Conservation (phyloP, 108 stramenopile genomes). For the Pseudonitzschia multiseries region DNA sequence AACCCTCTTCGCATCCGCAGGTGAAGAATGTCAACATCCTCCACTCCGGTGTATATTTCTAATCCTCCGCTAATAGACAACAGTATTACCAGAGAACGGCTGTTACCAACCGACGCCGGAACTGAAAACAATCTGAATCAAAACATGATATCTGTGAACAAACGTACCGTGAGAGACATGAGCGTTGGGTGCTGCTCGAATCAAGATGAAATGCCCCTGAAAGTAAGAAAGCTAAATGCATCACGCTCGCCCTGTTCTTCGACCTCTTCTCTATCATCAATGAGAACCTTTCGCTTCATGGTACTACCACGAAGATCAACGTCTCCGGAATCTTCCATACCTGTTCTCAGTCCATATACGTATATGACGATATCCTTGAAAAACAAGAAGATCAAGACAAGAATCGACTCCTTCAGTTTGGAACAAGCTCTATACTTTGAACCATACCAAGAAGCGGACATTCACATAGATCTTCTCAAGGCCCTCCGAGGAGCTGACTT, state of each 20-base stretch:
- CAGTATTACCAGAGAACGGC: too few species aligned
- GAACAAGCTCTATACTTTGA: conserved; percentile 28
- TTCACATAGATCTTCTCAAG: conserved; percentile 10
- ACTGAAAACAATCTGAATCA: too few species aligned
- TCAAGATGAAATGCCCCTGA: too few species aligned
- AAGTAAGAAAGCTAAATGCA: too few species aligned
- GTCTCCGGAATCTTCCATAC: not conserved
- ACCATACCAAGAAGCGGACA: conserved; percentile 24
- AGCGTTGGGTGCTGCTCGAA: too few species aligned
- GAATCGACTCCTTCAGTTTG: conserved; percentile 11
- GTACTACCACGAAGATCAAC: not conserved
- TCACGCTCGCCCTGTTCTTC: not conserved
- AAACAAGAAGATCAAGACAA: conserved; percentile 10
- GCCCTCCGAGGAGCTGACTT: conserved; percentile 10
- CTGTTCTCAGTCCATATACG: conserved; percentile 11
- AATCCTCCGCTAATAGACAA: too few species aligned
- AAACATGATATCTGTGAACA: too few species aligned
- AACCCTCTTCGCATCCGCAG: too few species aligned
- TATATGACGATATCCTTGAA: conserved; percentile 15
- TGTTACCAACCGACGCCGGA: too few species aligned
- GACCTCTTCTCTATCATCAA: not conserved
- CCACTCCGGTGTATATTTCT: too few species aligned
- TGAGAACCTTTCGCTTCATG: not conserved
- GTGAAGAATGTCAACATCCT: too few species aligned
- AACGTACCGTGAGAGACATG: too few species aligned